Conservation (phyloP, 371 early-diverging fungal species). For the Lichtheimia ornata region DNA sequence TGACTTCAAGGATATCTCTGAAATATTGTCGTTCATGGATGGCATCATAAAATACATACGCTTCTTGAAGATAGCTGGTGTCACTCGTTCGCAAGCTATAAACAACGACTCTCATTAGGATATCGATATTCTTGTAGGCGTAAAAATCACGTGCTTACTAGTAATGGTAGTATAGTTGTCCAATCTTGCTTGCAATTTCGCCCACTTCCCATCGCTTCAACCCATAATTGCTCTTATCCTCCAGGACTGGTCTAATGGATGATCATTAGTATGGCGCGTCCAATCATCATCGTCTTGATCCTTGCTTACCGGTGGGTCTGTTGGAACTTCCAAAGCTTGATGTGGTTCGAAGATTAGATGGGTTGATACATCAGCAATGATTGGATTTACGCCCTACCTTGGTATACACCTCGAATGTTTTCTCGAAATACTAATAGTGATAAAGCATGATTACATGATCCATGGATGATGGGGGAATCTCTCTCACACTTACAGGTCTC, state of each 20-base stretch:
- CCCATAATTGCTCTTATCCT: constrained; percentile 87
- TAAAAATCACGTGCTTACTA: constrained; percentile 54
- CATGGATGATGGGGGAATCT: background rate
- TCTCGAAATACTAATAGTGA: constrained; percentile 79
- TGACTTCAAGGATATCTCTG: constrained; percentile 86
- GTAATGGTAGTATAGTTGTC: constrained; percentile 89
- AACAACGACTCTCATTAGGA: too few relatives aligned
- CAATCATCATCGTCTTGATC: background rate
- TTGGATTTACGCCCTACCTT: constrained; percentile 48
- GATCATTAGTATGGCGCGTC: too few relatives aligned
- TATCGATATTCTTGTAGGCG: too few relatives aligned
- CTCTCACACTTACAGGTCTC: constrained; percentile 53
- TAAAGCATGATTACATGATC: background rate
- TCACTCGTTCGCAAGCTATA: constrained; percentile 96
- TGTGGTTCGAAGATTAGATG: background rate
- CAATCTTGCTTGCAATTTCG: constrained; percentile 97
- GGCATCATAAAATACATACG: constrained; percentile 94
- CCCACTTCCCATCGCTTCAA: constrained; percentile 97
- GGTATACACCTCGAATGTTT: constrained; percentile 96
- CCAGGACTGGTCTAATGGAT: constrained; percentile 67
- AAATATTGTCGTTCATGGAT: constrained; percentile 94
- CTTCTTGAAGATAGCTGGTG: constrained; percentile 92
- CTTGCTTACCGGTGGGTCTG: constrained; percentile 76
- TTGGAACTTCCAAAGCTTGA: constrained; percentile 93
- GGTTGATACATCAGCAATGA: background rate